A percentile compares a stretch with the other conserved stretches of the same genome.
Conservation (phyloP, 108 stramenopile species). For the Conticribra weissflogii region DNA sequence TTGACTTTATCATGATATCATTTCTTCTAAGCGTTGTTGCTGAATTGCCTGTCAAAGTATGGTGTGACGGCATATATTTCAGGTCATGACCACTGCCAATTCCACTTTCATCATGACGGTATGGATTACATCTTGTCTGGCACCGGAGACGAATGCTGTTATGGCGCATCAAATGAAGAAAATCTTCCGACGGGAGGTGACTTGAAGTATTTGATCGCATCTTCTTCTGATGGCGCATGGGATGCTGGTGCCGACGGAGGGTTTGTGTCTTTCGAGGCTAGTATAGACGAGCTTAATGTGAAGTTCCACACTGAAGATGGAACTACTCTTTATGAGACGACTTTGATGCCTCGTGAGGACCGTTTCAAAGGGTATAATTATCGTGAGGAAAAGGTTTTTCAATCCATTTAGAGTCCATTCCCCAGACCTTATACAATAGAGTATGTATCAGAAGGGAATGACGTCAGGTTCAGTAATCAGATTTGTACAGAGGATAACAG, state of each 20-base stretch:
- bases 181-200: constrained; percentile 29
- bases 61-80: constrained; percentile 53
- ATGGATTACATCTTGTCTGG: constrained; percentile 54
- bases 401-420: no score
- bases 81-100: constrained; percentile 64
- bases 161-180: constrained; percentile 25
- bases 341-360: constrained; percentile 21
- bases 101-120: constrained; percentile 36
- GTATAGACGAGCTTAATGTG: constrained; percentile 23
- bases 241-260: constrained; percentile 32
- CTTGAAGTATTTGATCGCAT: constrained; percentile 36
- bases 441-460: no score
- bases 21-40: no score
- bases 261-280: constrained; percentile 38
- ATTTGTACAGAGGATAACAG: no score
- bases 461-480: no score
- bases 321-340: constrained; percentile 23
- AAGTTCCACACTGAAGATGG: constrained; percentile 42
- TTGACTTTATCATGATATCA: no score
- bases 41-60: no score
- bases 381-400: no score
- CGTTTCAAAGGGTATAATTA: constrained; percentile 13
- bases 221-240: constrained; percentile 21
- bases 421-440: no score
- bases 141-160: constrained; percentile 53